Base-by-base conservation (phyloP, 2,329 filamentous ascomycete genomes). In the Setomelanomma holmii region DNA sequence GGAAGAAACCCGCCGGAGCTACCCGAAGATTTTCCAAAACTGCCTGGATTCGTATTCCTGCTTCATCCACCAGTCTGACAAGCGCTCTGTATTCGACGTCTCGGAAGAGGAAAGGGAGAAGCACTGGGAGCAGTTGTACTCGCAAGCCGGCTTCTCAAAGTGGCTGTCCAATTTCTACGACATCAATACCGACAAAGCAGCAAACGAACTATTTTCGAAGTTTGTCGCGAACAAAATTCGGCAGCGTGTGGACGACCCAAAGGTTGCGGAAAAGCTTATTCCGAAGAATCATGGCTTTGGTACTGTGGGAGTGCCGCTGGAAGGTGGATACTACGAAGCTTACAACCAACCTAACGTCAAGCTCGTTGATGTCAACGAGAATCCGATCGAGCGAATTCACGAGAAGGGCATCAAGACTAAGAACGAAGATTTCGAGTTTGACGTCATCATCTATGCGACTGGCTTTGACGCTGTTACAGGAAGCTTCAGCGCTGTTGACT, bases 391-490 rank as follows among this genome's bases (percentile, higher is more conserved):
- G 22, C 45, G 55, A 5, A 66, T 76, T n/a, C 63, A 66, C 8
- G 64, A 67, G 22, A 69, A 58, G 4, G 75, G 74, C 12, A 72
- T 84, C 54, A 64, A 73, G 14, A 76, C 72, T 1, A 58, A 58
- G 1, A 67, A 77, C 27, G 74, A 64, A 49, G 55, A 65, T 36
- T 65, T 68, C 21, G 72, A 76, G 19, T 67, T 78, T 40, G 75
- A 78, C 44, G 58, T 75, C 11, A 61, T 78, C 12, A 71, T 72
- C 35, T 65, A 75, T 14, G 76, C 75, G 2, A 78, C 76, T 4
- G 76, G 76, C 11, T 78, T 77, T 48, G 75, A 78, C 56, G 79
- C 79, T 4, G 81, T 67, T 8, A 68, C 64, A 4, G 65, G 67
- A 1, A 44, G 61, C 0, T 63, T 66, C 48, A 57, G 41, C 5